phyloP scores from a whole-genome alignment of 2,329 filamentous ascomycete species.

The Lachnellula hyalina region DNA sequence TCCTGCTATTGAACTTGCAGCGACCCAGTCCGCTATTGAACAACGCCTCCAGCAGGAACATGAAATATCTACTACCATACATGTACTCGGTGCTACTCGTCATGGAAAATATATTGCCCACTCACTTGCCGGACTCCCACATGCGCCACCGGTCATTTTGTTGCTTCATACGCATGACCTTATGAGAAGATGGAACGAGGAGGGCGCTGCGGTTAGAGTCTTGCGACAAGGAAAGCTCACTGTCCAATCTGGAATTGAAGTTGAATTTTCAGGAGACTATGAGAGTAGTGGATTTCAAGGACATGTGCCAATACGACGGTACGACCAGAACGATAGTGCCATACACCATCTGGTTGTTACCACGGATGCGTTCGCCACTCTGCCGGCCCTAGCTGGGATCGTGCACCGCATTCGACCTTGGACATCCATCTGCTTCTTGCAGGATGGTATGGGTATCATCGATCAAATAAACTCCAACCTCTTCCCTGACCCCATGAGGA shows the following conservation, averaged over 20 bases:
- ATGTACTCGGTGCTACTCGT: conserved; percentile 60
- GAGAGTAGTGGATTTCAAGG: background rate
- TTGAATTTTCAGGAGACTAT: conserved; percentile 22
- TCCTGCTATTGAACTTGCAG: background rate
- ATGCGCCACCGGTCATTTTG: conserved; percentile 59
- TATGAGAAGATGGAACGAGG: conserved; percentile 42
- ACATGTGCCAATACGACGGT: background rate
- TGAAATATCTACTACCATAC: conserved; percentile 37
- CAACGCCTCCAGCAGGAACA: background rate
- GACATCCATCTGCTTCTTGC: conserved; percentile 70
- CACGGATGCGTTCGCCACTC: conserved; percentile 54
- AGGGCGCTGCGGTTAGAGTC: conserved; percentile 41
- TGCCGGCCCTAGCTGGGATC: conserved; percentile 53
- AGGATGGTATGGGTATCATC: conserved; percentile 78
- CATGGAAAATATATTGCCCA: conserved; percentile 63
- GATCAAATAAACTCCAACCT: conserved; percentile 68
- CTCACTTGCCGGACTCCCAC: conserved; percentile 50
- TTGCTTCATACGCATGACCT: conserved; percentile 48
- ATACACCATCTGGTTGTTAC: conserved; percentile 71
- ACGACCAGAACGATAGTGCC: background rate
- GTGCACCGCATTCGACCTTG: conserved; percentile 60
- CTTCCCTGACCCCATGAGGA: conserved; percentile 58
- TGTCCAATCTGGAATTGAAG: conserved; percentile 28
- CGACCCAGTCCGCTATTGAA: background rate
- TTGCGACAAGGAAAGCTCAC: conserved; percentile 39